A percentile compares a stretch with the other conserved stretches of the same genome.
Evolutionary conservation across 352 stramenopile genomes (phyloP).

Genomic region (Phytophthora podocarpi): DNA sequence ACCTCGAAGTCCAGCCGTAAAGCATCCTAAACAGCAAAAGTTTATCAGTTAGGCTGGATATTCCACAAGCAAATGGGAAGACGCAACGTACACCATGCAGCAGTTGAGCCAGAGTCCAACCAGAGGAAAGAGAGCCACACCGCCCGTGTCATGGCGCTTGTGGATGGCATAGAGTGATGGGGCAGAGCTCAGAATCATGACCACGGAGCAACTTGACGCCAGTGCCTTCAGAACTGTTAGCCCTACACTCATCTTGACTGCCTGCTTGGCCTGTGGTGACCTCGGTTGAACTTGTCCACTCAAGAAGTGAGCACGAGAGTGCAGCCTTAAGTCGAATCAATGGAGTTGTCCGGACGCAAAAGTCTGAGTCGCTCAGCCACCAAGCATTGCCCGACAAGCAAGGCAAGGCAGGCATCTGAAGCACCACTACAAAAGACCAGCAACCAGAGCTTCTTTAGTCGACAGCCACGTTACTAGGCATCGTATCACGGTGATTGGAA

Average conservation of each 20-base stretch:
- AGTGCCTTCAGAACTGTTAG: slow-evolving; percentile 33
- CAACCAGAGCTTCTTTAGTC: slow-evolving; percentile 3
- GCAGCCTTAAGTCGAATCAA: too few relatives aligned
- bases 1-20: slow-evolving; percentile 29
- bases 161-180: slow-evolving; percentile 41
- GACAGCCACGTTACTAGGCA: not conserved
- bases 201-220: slow-evolving; percentile 40
- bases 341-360: too few relatives aligned
- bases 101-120: slow-evolving; percentile 43
- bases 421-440: not conserved
- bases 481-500: slow-evolving; percentile 25
- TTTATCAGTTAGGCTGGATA: not conserved
- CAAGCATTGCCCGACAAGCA: too few relatives aligned
- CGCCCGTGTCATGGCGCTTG: slow-evolving; percentile 31
- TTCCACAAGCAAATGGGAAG: not conserved
- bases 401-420: too few relatives aligned
- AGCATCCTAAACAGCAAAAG: slow-evolving; percentile 22
- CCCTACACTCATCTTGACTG: slow-evolving; percentile 25
- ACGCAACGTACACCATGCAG: slow-evolving; percentile 33
- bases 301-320: slow-evolving; percentile 7
- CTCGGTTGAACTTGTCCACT: slow-evolving; percentile 4
- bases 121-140: slow-evolving; percentile 31
- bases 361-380: not conserved
- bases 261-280: not conserved
- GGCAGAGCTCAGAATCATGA: slow-evolving; percentile 37